Evolutionary conservation across 2,329 filamentous ascomycete genomes (phyloP), one percentile per base, ranked within the genome.

Genomic region (Ascochyta rabiei): DNA sequence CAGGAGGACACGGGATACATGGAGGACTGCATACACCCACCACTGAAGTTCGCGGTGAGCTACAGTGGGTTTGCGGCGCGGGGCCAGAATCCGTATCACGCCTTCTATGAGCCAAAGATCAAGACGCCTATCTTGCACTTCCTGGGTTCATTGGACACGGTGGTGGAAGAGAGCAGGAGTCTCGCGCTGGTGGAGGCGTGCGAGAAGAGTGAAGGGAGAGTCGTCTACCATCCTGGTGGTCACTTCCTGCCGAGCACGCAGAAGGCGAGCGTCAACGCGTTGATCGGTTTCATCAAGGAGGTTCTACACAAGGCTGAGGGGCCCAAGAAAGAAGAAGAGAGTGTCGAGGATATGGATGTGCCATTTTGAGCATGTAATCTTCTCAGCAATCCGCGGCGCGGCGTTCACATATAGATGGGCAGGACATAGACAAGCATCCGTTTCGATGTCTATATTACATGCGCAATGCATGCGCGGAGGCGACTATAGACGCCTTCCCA

Each of bases 211-310:
- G 79, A 81, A 49, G 78, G 75, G 38, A 82, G 77, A 63, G 80
- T 85, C 47, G 80, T 89, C 47, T 85, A 89, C 65, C 91, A 96
- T 75, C 93, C 93, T 1, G 93, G 93, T 7, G 93, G 93, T 0
- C 93, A 98, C 74, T 92, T 96, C 69, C 84, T 97, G 68, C 93
- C 93, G 0, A 86, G 75, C 48, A 80, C 91, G 56, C 86, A 88
- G 63, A 91, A 89, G 78, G 89, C 92, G 63, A 95, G 89, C 83
- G 85, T 88, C 18, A 87, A 88, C 80, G 88, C 88, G 28, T 76
- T 96, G 61, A 86, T 89, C 4, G 85, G 82, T 0, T 96, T 93
- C 70, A 85, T 95, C 42, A 81, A 79, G 64, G 81, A 83, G 59
- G 75, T 76, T 41, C 60, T 85, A 60, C 78, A 80, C 44, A 74